Percentiles rank a stretch among this genome's conserved stretches.
phyloP scores from a whole-genome alignment of 306 rosid species.

The Datisca glomerata region DNA sequence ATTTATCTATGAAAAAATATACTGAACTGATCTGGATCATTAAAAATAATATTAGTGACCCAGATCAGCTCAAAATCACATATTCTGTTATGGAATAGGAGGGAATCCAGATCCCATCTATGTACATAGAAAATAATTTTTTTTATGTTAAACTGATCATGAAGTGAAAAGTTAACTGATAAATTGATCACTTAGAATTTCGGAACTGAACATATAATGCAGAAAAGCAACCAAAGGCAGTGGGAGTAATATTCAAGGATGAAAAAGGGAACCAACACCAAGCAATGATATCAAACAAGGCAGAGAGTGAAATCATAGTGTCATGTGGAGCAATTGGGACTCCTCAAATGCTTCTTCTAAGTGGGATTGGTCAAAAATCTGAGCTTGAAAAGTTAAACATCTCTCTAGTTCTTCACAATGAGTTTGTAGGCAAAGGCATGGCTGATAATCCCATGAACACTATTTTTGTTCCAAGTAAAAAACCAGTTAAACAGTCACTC shows the following conservation, averaged over 20 bases:
- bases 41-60: too few species aligned
- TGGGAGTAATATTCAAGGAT: conserved; percentile 75
- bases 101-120: too few species aligned
- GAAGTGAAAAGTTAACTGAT: not conserved
- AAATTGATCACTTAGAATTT: not conserved
- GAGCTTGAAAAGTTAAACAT: conserved; percentile 64
- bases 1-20: too few species aligned
- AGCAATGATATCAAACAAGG: conserved; percentile 36
- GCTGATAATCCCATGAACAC: conserved; percentile 94
- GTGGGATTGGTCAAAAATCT: conserved; percentile 83
- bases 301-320: conserved; percentile 57
- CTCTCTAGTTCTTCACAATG: conserved; percentile 46
- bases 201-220: not conserved
- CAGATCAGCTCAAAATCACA: too few species aligned
- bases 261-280: conserved; percentile 65
- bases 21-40: too few species aligned
- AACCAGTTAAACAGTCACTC: conserved; percentile 48
- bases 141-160: not conserved
- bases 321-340: conserved; percentile 82
- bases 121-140: too few species aligned
- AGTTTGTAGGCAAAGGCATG: conserved; percentile 82
- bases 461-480: conserved; percentile 58
- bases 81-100: too few species aligned
- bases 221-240: conserved; percentile 62
- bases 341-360: conserved; percentile 81